Base-by-base conservation (phyloP, 805 yeast species). In the Candida maltosa region DNA sequence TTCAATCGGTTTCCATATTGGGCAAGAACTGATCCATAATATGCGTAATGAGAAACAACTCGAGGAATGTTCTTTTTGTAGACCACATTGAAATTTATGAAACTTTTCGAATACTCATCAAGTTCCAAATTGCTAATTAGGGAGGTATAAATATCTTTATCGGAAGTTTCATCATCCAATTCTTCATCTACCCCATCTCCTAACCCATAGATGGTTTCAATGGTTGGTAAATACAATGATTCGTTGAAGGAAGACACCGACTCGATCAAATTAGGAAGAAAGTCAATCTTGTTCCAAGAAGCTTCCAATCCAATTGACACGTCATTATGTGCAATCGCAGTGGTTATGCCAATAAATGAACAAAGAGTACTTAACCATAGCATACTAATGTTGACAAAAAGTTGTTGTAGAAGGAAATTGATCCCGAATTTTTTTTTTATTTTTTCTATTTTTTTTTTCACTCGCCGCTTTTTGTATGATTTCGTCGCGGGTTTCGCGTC, bases 21-120 rank as follows among this genome's bases (percentile, higher is more conserved):
- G 0, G 72, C 62, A n/a, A 47, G 41, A 0, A 70, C 58, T 1
- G 56, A 44, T 2, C 50, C 54, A 48, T 75, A 86, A 49, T 72
- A 63, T 34, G 71, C 69, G 49, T 69, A 81, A 36, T 85, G 85
- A 1, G 88, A 62, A 48, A 78, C 76, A 19, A 87, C 67, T 31
- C 80, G 63, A 3, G 95, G 87, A 1, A 85, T 60, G 36, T 69
- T 54, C 20, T 69, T 57, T 30, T 78, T 71, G 35, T 73, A 55
- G 0, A 70, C 70, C 22, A 78, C 43, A 25, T 72, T 58, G 22
- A 75, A 58, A 40, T 74, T 63, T 6, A 71, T 54, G 20, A 73
- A 47, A 6, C 54, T 40, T 16, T 34, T 29, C 4, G 51, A 28
- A 4, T 27, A 39, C 2, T 28, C 15, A 34, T 39, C 40, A n/a